phyloP scores from a whole-genome alignment of 176 grass and related monocot genomes.

The Bonia amplexicaulis region DNA sequence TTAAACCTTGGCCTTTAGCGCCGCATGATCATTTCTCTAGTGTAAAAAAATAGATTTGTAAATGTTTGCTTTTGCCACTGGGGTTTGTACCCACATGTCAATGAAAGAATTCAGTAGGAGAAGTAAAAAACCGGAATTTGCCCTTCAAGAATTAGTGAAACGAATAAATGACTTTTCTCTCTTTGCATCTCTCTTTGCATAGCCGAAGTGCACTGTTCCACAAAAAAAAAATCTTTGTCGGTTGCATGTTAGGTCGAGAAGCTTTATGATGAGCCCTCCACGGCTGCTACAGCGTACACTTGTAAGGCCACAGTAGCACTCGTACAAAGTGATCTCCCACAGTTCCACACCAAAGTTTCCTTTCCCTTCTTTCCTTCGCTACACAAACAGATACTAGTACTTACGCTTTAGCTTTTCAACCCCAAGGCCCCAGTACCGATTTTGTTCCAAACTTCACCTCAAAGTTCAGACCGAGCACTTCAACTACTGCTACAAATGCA shows the following conservation, averaged over 20 bases:
- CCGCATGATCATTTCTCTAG: background rate
- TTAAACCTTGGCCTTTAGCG: background rate
- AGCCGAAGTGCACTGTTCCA: background rate
- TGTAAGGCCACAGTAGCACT: slow-evolving; percentile 13
- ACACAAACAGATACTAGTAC: background rate
- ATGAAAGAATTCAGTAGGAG: background rate
- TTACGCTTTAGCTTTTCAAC: background rate
- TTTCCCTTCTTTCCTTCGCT: background rate
- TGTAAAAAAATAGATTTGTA: background rate
- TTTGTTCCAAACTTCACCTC: background rate
- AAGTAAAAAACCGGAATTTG: background rate
- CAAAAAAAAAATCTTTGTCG: background rate
- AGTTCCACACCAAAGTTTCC: background rate
- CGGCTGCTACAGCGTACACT: slow-evolving; percentile 16
- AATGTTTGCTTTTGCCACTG: background rate
- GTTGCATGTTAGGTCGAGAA: slow-evolving; percentile 12
- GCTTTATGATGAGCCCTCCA: background rate
- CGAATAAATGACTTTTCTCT: background rate
- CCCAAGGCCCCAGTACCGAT: background rate
- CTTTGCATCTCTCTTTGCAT: background rate
- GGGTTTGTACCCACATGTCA: background rate
- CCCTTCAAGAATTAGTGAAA: background rate
- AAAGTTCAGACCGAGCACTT: background rate
- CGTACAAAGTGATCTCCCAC: slow-evolving; percentile 20
- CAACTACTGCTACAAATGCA: background rate